Evolutionary conservation across 208 protist species (phyloP).

Genomic region (Leishmania martiniquensis): DNA sequence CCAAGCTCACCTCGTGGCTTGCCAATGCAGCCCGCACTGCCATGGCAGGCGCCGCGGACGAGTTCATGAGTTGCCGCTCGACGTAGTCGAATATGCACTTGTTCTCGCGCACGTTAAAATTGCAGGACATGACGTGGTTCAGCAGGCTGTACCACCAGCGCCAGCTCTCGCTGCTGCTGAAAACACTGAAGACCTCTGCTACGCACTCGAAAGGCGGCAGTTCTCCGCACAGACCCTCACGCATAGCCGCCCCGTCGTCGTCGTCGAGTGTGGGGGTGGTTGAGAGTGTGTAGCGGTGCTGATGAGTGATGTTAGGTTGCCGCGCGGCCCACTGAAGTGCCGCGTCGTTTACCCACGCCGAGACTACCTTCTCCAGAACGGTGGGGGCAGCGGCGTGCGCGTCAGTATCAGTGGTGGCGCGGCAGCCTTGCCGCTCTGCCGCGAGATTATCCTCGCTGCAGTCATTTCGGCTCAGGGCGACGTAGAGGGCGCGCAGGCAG

Average conservation of each 20-base stretch:
- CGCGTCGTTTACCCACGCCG: constrained; percentile 26
- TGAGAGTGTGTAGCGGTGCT: not conserved
- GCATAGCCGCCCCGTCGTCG: not conserved
- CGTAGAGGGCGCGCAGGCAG: constrained; percentile 26
- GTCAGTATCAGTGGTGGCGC: not conserved
- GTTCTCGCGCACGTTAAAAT: constrained; percentile 17
- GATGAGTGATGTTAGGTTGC: not conserved
- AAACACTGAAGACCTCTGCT: constrained; percentile 3
- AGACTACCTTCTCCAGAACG: constrained; percentile 10
- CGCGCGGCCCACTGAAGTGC: constrained; percentile 16
- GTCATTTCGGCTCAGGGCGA: not conserved
- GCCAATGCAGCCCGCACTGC: constrained; percentile 13
- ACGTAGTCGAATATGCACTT: constrained; percentile 11
- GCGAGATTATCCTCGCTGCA: not conserved
- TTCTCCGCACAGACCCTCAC: constrained; percentile 15
- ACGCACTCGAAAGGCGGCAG: constrained; percentile 22
- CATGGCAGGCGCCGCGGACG: constrained; percentile 6
- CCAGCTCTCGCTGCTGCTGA: constrained; percentile 22
- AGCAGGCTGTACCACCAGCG: constrained; percentile 34
- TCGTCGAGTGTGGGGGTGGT: not conserved
- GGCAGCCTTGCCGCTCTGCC: not conserved
- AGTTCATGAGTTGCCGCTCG: not conserved
- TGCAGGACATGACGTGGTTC: constrained; percentile 21
- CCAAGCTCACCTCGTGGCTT: constrained; percentile 1
- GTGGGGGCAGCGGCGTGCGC: not conserved